Base-by-base conservation (phyloP, 345 rosid genomes). In the Eucalyptus globulus region DNA sequence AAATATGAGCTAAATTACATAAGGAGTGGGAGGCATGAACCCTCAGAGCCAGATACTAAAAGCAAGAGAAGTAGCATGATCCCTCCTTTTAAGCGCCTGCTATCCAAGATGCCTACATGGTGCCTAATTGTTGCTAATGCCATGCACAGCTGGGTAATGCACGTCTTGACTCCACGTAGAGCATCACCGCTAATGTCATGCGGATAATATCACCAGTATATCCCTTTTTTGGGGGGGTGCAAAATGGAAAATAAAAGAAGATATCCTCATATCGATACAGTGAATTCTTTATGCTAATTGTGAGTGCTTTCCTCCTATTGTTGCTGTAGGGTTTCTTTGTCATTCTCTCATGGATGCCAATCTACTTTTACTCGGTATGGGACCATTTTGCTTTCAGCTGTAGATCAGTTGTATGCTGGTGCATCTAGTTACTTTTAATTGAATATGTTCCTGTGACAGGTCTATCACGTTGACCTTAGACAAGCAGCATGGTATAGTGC, bases 401-500 rank as follows among this genome's bases (percentile, higher is more conserved):
- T 45, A 47, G 37, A 60, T 45, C 29, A 76, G 40, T 40, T 40
- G 4, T 49, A 49, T 54, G 72, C 45, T 16, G 49, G 45, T 49
- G 34, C 76, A 45, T 81, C 37, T 85, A 51, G 50, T 43, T 12
- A n/a, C 31, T 53, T 67, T 49, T 51, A 58, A 53, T 40, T 50
- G 22, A 86, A 76, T 81, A 58, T 86, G 47, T 72, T 60, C 62
- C 50, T 80, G 88, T 67, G 85, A 87, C 93, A 97, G 99, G 94
- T 97, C 53, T 95, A 94, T 94, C 98, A 95, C 91, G 96, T 96
- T 89, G 97, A 97, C 92, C 98, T 97, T 89, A 96, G 95, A 92
- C 98, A 92, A 91, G 99, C 99, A 87, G 96, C 99, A 80, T 97
- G 99, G 99, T 97, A 97, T 89, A 97, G 99, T 92, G 99, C 99